Conservation (phyloP, 495 filamentous ascomycete genomes). For the Aspergillus egyptiacus region DNA sequence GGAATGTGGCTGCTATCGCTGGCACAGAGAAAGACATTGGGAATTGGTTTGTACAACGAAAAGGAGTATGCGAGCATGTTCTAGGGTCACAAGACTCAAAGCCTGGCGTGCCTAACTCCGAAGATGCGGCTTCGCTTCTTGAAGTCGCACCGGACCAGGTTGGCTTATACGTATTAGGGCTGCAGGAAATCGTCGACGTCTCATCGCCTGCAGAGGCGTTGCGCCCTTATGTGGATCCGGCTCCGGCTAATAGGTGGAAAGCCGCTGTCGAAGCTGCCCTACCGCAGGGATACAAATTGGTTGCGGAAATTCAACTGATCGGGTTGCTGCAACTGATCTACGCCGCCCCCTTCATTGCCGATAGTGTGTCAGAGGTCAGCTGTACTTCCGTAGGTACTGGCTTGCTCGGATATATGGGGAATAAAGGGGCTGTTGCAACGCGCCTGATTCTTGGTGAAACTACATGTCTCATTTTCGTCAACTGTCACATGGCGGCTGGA, state of each 20-base stretch:
- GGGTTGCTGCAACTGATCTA: conserved; percentile 84
- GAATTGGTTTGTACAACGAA: conserved; percentile 75
- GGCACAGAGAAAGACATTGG: conserved; percentile 82
- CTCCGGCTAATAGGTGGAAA: conserved; percentile 71
- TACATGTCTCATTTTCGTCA: conserved; percentile 80
- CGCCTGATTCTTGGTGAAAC: conserved; percentile 86
- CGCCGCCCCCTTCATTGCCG: conserved; percentile 65
- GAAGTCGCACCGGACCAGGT: conserved; percentile 51
- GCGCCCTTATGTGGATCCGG: conserved; percentile 66
- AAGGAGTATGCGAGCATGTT: conserved; percentile 58
- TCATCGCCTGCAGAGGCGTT: conserved; percentile 59
- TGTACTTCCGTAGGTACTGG: conserved; percentile 79
- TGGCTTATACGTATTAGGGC: conserved; percentile 80
- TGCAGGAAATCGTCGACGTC: conserved; percentile 91
- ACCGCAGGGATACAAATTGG: conserved; percentile 66
- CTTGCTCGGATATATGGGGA: conserved; percentile 86
- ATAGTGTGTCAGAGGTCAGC: conserved; percentile 69
- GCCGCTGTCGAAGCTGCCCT: conserved; percentile 61
- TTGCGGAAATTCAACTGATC: conserved; percentile 78
- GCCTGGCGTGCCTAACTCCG: not conserved
- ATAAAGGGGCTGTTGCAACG: conserved; percentile 84
- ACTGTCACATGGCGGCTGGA: conserved; percentile 85
- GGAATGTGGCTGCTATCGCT: conserved; percentile 85
- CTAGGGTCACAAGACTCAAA: conserved; percentile 34
- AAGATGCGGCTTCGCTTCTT: not conserved